Base-by-base conservation (phyloP, 2,329 filamentous ascomycete genomes). In the Simplicillium sp. region DNA sequence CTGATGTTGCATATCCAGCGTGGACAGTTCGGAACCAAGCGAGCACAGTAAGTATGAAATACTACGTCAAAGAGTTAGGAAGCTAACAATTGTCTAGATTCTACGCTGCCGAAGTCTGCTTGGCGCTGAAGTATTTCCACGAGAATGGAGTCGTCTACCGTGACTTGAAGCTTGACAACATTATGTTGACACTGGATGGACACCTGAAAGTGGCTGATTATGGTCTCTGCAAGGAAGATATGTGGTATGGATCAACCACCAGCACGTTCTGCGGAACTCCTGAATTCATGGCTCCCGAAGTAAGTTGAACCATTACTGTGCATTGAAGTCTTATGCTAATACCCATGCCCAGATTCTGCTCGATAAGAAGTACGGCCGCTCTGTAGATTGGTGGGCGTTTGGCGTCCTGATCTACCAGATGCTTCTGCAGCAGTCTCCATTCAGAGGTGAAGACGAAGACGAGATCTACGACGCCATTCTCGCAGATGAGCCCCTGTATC, bases 331-430 rank as follows among this genome's bases (percentile, higher is more conserved):
- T n/a, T 14, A 3, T 20, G 16, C 51, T 43, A 31, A 64, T 70
- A 50, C 20, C 67, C 46, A 14, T 28, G 7, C 4, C 17, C 5
- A 94, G 84, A 98, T 98, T 65, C 70, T 98, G 29, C 73, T 97
- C 43, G 92, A 98, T 61, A 98, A 98, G 72, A 97, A 96, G 59
- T 98, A 98, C 55, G 90, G 89, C 36, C 83, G 92, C 44, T 87
- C 92, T 13, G 92, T 98, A 34, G 92, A 98, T 62, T 98, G 92
- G 92, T 98, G 92, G 92, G 94, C 94, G 7, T 98, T 98, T 64
- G 92, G 92, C 60, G 92, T 98, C 28, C 69, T 98, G 53, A 98
- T 98, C 55, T 98, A 98, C 68, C 92, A 98, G 64, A 98, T 98
- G 94, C 83, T 98, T 43, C 78, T 98, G 37, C 94, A 98, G 59